Evolutionary conservation across 768 basidiomycete species (phyloP).

Genomic region (Mycena pura): DNA sequence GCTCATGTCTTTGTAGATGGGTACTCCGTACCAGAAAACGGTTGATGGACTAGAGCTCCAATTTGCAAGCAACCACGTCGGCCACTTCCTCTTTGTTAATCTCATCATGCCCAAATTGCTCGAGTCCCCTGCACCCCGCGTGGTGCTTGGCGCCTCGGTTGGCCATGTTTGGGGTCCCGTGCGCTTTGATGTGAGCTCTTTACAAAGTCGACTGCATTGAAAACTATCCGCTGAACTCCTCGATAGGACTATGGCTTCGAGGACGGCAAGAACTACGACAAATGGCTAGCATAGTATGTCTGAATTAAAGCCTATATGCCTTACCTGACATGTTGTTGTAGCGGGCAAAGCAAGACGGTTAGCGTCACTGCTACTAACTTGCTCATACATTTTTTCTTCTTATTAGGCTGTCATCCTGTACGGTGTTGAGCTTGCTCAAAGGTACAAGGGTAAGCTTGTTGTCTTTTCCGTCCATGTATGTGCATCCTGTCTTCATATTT

Average conservation of each 20-base stretch:
- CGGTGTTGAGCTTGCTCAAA: conserved; percentile 8
- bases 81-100: conserved; percentile 30
- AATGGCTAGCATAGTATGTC: conserved; percentile 20
- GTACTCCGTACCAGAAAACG: conserved; percentile 25
- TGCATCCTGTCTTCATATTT: background rate
- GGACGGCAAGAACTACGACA: conserved; percentile 14
- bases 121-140: conserved; percentile 2
- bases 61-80: conserved; percentile 32
- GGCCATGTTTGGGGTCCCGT: conserved; percentile 10
- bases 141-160: conserved; percentile 6
- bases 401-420: conserved; percentile 6
- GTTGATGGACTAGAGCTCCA: conserved; percentile 31
- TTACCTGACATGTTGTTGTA: background rate
- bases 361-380: background rate
- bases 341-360: conserved; percentile 14
- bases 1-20: conserved; percentile 20
- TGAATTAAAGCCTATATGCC: background rate
- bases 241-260: background rate
- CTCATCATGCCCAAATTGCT: conserved; percentile 27
- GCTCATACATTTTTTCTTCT: background rate
- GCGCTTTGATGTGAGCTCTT: conserved; percentile 15
- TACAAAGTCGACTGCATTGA: background rate
- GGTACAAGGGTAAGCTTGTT: conserved; percentile 3
- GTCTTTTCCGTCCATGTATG: conserved; percentile 12
- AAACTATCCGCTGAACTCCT: background rate